These are phyloP conservation scores for Limonium bicolor DNA, from an alignment of 148 eudicot genomes.

Conservation along the genomic window DNA sequence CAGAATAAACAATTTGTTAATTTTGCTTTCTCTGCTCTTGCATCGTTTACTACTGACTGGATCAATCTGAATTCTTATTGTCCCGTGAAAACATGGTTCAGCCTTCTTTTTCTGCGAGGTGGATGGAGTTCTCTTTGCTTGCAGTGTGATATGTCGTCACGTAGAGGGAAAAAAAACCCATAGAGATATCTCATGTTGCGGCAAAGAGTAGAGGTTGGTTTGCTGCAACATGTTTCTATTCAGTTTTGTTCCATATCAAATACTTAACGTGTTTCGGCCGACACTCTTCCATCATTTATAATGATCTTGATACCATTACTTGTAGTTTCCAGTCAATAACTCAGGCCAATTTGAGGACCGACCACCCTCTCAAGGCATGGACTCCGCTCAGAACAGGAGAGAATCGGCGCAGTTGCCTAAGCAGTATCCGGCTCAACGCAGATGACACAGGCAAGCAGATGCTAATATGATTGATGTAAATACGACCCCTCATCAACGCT, in stretches of 20 bases:
- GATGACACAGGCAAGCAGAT: constrained; percentile 30
- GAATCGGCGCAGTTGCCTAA: constrained; percentile 25
- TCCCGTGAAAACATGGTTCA: constrained; percentile 18
- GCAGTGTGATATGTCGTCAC: constrained; percentile 94
- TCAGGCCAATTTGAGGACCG: constrained; percentile 24
- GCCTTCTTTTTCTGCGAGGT: constrained; percentile 93
- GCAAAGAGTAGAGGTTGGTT: constrained; percentile 88
- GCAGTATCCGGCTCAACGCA: constrained; percentile 15
- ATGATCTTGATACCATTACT: background rate
- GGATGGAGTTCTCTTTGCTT: constrained; percentile 96
- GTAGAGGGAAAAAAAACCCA: constrained; percentile 90
- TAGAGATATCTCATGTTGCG: constrained; percentile 67
- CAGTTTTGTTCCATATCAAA: background rate
- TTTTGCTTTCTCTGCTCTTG: constrained; percentile 1
- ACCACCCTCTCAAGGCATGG: constrained; percentile 27
- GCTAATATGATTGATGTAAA: constrained; percentile 65
- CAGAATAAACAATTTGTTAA: constrained; percentile 5
- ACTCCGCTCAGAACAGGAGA: constrained; percentile 27
- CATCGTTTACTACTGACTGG: background rate
- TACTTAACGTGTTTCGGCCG: background rate
- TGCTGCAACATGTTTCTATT: constrained; percentile 7
- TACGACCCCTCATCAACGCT: constrained; percentile 61
- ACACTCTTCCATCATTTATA: background rate
- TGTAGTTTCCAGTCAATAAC: constrained; percentile 80
- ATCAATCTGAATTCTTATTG: background rate